A percentile compares a stretch with the other conserved stretches of the same genome.
Conservation (phyloP, 257 asterid species). For the Linderniella brevidens region DNA sequence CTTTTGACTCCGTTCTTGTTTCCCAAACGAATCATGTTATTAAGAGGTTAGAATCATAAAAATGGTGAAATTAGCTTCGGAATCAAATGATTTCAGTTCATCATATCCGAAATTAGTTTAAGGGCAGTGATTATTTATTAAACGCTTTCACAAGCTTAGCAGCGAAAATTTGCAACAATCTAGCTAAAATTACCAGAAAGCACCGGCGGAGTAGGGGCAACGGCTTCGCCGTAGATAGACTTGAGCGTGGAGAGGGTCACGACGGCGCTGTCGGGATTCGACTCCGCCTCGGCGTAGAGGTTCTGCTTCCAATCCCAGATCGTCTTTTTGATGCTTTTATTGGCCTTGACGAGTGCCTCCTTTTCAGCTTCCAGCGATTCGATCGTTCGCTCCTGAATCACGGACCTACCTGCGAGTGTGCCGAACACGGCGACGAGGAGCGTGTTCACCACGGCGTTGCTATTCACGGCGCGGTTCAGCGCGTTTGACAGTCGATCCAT, state of each 20-base stretch:
- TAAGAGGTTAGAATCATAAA: too few relatives aligned
- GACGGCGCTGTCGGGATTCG: conserved; percentile 21
- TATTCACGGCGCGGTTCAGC: conserved; percentile 40
- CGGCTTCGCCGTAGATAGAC: conserved; percentile 59
- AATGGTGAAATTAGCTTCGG: too few relatives aligned
- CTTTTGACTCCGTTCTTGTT: too few relatives aligned
- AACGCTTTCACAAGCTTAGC: background rate
- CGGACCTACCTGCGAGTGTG: conserved; percentile 32
- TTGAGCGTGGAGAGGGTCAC: conserved; percentile 64
- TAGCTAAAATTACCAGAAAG: conserved; percentile 23
- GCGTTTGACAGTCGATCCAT: conserved; percentile 36
- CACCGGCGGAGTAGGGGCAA: conserved; percentile 12
- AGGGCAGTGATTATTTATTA: too few relatives aligned
- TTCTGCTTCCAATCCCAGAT: conserved; percentile 84
- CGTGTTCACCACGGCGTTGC: conserved; percentile 34
- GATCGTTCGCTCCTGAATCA: conserved; percentile 31
- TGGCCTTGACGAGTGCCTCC: conserved; percentile 25
- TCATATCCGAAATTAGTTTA: too few relatives aligned
- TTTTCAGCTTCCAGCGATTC: conserved; percentile 50
- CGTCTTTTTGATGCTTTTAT: conserved; percentile 40
- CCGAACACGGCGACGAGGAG: conserved; percentile 31
- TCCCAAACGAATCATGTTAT: too few relatives aligned
- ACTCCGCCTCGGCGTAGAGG: conserved; percentile 53
- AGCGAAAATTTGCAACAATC: background rate
- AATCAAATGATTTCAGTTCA: too few relatives aligned